Evolutionary conservation across 192 early-diverging fungal genomes (phyloP).

Genomic region (Oehlia diaphana): DNA sequence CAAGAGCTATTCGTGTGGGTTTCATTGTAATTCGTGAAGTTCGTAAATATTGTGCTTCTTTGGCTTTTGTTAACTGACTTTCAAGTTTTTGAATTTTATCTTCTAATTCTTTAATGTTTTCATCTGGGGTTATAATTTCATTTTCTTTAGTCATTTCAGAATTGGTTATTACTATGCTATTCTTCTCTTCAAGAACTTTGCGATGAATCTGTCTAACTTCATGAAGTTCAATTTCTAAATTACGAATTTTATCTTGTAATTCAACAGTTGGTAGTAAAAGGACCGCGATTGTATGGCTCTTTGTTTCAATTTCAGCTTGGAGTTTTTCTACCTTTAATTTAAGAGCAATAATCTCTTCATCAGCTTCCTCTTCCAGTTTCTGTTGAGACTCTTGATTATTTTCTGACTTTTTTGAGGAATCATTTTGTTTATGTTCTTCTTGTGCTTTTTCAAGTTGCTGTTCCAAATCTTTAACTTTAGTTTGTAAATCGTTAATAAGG

Average conservation of each 20-base stretch:
- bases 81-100: conserved; percentile 15
- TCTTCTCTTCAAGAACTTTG: background rate
- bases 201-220: background rate
- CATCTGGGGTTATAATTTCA: background rate
- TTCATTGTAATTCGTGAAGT: background rate
- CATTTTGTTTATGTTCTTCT: background rate
- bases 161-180: background rate
- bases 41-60: background rate
- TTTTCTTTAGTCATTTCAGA: background rate
- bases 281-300: background rate
- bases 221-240: background rate
- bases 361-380: background rate
- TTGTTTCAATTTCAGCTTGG: background rate
- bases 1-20: background rate
- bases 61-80: background rate
- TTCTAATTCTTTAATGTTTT: background rate
- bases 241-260: background rate
- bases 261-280: background rate
- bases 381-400: background rate
- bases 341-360: background rate
- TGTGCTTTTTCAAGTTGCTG: conserved; percentile 7
- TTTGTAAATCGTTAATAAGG: background rate
- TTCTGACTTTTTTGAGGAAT: background rate
- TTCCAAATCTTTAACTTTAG: background rate
- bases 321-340: background rate